Evolutionary conservation across 1,139 yeast species (phyloP), one percentile per base, ranked within the genome.

Genomic region (Protomyces inundatus): DNA sequence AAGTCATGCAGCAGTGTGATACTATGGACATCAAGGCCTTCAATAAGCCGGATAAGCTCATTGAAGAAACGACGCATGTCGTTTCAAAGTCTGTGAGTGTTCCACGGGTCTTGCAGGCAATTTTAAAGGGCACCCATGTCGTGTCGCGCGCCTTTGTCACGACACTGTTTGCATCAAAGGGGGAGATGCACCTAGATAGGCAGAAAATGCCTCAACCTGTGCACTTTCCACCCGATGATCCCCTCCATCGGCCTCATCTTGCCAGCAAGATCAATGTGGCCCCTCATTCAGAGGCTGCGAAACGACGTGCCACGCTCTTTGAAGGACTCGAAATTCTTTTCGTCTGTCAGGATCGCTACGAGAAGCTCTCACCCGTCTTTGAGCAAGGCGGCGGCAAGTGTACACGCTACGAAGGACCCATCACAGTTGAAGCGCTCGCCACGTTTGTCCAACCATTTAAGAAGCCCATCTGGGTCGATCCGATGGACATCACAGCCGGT

Each of bases 61-160:
- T 1, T 23, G 23, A 23, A 23, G 23, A 23, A 23, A 63, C 65
- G 37, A 57, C 65, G 10, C 65, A 52, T 46, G 63, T 63, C 14
- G 37, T 63, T 10, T 55, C 62, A 16, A 52, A 42, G 32, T 50
- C 56, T 14, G 50, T 54, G 53, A 63, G 52, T 54, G 57, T 63
- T 1, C 55, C 65, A 4, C 51, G 53, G 52, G 52, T 39, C 16
- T 35, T 63, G 50, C 64, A 53, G 36, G 65, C 64, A 36, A 32
- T 63, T 14, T 51, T 53, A 14, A 33, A 36, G 6, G 55, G 60
- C 30, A 33, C 12, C 32, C 53, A 40, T 33, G 54, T 63, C 45
- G 63, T 63, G 14, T 48, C 54, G 14, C 45, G 14, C n/a, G 37
- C 52, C 4, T 63, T 40, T 45, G 36, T 63, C n/a, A 50, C 16